These are phyloP conservation scores for Helicostylum pulchrum DNA, from an alignment of 192 early-diverging fungal genomes.

Conservation along the genomic window DNA sequence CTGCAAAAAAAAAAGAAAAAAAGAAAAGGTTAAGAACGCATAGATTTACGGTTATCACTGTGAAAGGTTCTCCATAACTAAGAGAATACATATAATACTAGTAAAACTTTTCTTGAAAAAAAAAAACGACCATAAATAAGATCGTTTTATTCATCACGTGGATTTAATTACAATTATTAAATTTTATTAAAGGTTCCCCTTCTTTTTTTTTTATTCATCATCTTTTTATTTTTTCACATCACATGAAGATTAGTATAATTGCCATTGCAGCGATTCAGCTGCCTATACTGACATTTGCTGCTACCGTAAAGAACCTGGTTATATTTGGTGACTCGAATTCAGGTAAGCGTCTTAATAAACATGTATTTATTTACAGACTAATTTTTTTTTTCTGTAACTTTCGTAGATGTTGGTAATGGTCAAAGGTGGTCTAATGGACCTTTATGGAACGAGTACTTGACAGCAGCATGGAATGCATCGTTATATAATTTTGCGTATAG, in stretches of 20 bases:
- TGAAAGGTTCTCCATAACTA: no score
- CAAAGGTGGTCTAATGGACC: slow-evolving; percentile 30
- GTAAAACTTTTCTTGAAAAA: no score
- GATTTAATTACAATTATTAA: no score
- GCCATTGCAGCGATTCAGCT: background rate
- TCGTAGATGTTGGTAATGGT: slow-evolving; percentile 25
- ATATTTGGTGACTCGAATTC: slow-evolving; percentile 43
- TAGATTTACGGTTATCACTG: no score
- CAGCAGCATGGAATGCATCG: slow-evolving; percentile 30
- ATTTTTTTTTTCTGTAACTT: background rate
- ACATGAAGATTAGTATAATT: slow-evolving; percentile 1
- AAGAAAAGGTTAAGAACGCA: no score
- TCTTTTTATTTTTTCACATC: slow-evolving; percentile 12
- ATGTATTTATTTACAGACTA: no score
- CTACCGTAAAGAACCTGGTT: slow-evolving; percentile 28
- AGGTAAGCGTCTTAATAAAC: slow-evolving; percentile 14
- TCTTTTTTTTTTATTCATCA: background rate
- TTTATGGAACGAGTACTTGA: slow-evolving; percentile 33
- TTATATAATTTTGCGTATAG: slow-evolving; percentile 33
- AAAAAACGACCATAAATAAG: slow-evolving; percentile 7
- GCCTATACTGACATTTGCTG: slow-evolving; percentile 5
- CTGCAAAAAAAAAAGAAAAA: no score
- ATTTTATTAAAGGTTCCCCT: background rate
- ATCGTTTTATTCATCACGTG: no score
- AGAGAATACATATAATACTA: no score